Evolutionary conservation across 1,139 yeast genomes (phyloP), one percentile per base, ranked within the genome.

Genomic region (Pichia sp.): DNA sequence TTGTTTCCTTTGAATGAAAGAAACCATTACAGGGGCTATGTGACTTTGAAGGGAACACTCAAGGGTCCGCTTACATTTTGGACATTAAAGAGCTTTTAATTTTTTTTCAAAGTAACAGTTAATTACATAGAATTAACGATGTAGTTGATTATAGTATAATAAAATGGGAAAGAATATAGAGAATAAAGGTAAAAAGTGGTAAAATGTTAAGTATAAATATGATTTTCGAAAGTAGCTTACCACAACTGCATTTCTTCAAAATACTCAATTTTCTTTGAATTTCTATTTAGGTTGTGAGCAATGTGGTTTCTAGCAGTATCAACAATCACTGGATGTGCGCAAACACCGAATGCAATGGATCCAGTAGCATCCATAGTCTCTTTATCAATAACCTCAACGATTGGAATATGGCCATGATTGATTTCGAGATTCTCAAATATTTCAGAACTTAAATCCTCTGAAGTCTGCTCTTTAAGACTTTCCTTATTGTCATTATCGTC

Each of bases 321-420:
- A 32, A 66, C 70, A 70, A 71, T 64, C 14, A 57, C 56, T 12
- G 74, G 71, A 46, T 71, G 74, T 0, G 74, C 76, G 54, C 78
- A 73, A 1, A 69, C 61, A 19, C 70, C 66, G 49, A 69, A 65
- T 11, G 72, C 71, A 21, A 71, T 54, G 0, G 77, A 63, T 2
- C 71, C 71, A 7, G 44, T 44, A 6, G 73, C 57, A 35, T 62
- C 67, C 10, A 52, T 50, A 5, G 73, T 59, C 40, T 67, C 70
- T 2, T 56, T 46, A 8, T 48, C 49, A 4, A 75, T 66, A n/a
- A 73, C 33, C 20, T 51, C 52, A 4, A 59, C 60, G 37, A 71
- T 56, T 28, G 64, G 54, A 10, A 78, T 73, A 54, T 78, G 64
- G 14, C 77, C 77, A 32, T 64, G 67, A 45, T 58, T 56, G 52